Base-by-base conservation (phyloP, 1,284 basidiomycete genomes). In the Cutaneotrichosporon sp. region DNA sequence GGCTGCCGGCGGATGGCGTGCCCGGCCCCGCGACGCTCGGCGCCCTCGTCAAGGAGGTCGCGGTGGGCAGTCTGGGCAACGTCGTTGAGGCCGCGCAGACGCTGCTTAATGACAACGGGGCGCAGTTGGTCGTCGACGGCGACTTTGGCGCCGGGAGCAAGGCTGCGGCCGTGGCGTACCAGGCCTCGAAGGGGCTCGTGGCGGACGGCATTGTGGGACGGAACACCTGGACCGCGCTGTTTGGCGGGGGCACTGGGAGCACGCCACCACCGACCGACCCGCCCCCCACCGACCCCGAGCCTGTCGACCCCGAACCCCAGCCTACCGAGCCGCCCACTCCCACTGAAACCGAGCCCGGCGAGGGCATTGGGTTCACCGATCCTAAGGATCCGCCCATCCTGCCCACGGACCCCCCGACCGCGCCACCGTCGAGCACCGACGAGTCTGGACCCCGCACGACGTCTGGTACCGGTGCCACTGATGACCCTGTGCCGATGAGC, bases 1-100 rank as follows among this genome's bases (percentile, higher is more conserved):
- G 31, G 20, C 46, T 62, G 1, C 24, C 20, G 0, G 46, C 38
- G 20, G 60, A 62, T 38, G 36, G 52, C 10, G 10, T 38, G 1
- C 36, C 60, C 0, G 60, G 60, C 10, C 60, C 60, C 7, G 60
- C 52, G 3, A 62, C 60, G 5, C 53, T 62, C n/a, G 60, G 60
- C 34, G 51, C 42, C 6, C 56, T 62, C 25, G 56, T 49, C 29
- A 25, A n/a, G 2, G 9, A 14, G 10, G 31, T 62, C 22, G 2
- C 27, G 16, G 27, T 24, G 22, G 60, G 60, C 7, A 20, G 4
- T 7, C 36, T 3, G 1, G 53, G 56, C 16, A 34, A 54, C 16
- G 13, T 47, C 20, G 61, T 52, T 1, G 31, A 27, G 9, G 61
- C 61, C 1, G 61, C 61, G 0, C 57, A 63, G 47, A 29, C 38